A percentile compares a stretch with the other conserved stretches of the same genome.
phyloP scores from a whole-genome alignment of 2,329 filamentous ascomycete genomes.

The Paecilomyces sp. region DNA sequence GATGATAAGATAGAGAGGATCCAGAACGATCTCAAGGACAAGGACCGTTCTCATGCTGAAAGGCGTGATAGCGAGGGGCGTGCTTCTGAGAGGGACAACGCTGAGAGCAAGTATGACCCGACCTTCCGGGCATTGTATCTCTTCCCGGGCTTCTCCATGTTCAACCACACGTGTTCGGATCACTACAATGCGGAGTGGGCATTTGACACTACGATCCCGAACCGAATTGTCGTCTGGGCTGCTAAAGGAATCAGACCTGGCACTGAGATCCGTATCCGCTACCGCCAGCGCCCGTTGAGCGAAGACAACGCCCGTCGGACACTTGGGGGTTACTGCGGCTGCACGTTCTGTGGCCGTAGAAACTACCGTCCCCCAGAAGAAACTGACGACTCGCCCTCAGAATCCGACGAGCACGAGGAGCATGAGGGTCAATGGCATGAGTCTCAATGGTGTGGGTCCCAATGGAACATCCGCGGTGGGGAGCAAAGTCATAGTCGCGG shows the following conservation, averaged over 20 bases:
- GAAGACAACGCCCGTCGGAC: neutral
- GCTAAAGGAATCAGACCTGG: slow-evolving; percentile 12
- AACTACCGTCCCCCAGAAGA: neutral
- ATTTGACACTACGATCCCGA: slow-evolving; percentile 19
- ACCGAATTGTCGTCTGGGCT: slow-evolving; percentile 23
- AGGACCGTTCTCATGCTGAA: neutral
- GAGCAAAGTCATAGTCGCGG: neutral
- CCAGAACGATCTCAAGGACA: neutral
- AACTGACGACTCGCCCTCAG: neutral
- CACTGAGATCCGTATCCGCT: slow-evolving; percentile 19
- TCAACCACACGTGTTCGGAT: slow-evolving; percentile 19
- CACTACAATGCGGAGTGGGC: slow-evolving; percentile 22
- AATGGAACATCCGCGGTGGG: neutral
- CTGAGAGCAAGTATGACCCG: slow-evolving; percentile 11
- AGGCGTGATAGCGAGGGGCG: too few relatives aligned
- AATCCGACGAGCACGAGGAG: neutral
- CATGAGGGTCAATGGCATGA: neutral
- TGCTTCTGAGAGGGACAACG: neutral
- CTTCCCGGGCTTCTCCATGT: slow-evolving; percentile 24
- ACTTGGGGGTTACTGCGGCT: neutral
- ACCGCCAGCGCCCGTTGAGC: slow-evolving; percentile 4
- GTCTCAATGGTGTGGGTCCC: neutral
- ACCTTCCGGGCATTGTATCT: slow-evolving; percentile 22
- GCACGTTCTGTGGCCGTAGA: neutral
- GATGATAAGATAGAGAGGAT: slow-evolving; percentile 6